Evolutionary conservation across 805 yeast species (phyloP), one percentile per base, ranked within the genome.

Genomic region (Teunomyces pallodes): DNA sequence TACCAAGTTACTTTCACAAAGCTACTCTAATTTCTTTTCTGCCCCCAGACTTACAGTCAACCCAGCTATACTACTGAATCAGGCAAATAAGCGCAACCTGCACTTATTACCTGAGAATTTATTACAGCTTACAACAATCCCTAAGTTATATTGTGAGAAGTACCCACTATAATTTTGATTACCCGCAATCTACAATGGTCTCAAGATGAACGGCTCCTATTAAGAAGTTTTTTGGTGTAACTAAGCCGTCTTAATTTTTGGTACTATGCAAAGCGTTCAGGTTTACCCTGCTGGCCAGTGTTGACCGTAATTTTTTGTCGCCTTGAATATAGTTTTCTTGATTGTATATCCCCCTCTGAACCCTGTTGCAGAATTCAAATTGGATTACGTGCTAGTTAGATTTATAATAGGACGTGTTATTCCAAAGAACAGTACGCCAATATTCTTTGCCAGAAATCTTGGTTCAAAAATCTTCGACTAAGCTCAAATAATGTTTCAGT

Each of bases 401-500:
- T 62, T 69, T 51, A 64, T 69, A 50, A 54, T 67, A 41, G 74
- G 74, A 27, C 66, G 66, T 51, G 72, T 72, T 2, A 45, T 67
- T 36, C 73, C 72, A 20, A 73, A 73, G 43, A 69, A 68, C 46
- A 66, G 67, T 31, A 49, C 59, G 45, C 72, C 73, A 12, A 55
- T 66, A 55, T 61, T 57, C 75, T 74, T 80, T 54, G 74, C 82
- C 68, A 83, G 82, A 63, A 77, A 83, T 8, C 76, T 75, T 54
- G 85, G 86, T 26, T 80, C 74, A 60, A 77, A 77, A 53, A 73
- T 81, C 33, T 78, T 77, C 65, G 75, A 76, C 43, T 86, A 82
- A 56, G 86, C 86, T 1, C 71, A 80, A 36, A 72, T 46, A 82
- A 74, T 58, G 68, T 80, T 29, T 68, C 74, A 7, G 85, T 82